phyloP scores from a whole-genome alignment of 352 stramenopile genomes.

The Phytophthora quininea region DNA sequence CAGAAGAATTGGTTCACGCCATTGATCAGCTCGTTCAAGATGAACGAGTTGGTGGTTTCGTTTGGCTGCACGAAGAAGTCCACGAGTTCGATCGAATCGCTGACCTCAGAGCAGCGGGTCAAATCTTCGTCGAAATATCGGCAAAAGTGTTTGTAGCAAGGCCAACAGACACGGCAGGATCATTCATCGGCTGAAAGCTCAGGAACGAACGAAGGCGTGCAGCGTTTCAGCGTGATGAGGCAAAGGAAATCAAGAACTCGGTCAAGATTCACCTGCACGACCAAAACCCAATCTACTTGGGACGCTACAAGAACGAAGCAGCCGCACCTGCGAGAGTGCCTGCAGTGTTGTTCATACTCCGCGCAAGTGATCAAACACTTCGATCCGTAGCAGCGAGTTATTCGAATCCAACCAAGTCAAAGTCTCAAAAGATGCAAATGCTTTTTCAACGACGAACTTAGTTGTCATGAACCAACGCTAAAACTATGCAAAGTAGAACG shows the following conservation, averaged over 20 bases:
- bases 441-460: too few species aligned
- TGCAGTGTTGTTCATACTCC: conserved; percentile 62
- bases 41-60: conserved; percentile 42
- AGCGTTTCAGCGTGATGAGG: conserved; percentile 54
- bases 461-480: too few species aligned
- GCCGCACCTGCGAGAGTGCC: conserved; percentile 64
- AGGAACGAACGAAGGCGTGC: conserved; percentile 8
- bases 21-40: conserved; percentile 54
- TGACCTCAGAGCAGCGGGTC: conserved; percentile 49
- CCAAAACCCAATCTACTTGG: conserved; percentile 74
- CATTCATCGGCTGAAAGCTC: conserved; percentile 17
- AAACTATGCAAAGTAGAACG: neutral
- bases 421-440: too few species aligned
- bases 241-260: conserved; percentile 67
- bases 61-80: conserved; percentile 51
- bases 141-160: conserved; percentile 37
- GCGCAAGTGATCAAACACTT: conserved; percentile 37
- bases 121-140: conserved; percentile 32
- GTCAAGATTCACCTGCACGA: conserved; percentile 63
- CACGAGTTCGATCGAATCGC: conserved; percentile 50
- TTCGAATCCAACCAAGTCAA: too few species aligned
- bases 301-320: conserved; percentile 68
- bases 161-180: conserved; percentile 39
- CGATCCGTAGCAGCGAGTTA: too few species aligned
- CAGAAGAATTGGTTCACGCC: conserved; percentile 57